Conservation (phyloP, 345 rosid genomes). For the Bruguiera sexangula region DNA sequence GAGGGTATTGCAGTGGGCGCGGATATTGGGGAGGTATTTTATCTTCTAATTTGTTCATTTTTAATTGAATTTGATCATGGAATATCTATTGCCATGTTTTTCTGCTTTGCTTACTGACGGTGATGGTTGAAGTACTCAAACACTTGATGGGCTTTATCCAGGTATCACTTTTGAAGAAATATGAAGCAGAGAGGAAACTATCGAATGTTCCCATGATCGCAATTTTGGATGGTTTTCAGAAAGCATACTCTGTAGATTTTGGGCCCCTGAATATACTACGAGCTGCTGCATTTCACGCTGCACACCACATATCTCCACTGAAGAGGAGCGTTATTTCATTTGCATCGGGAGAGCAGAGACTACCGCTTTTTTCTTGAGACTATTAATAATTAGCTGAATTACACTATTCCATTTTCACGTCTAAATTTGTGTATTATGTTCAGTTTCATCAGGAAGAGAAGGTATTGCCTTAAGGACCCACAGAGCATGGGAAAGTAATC, state of each 20-base stretch:
- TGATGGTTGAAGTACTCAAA: not conserved
- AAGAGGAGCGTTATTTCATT: slow-evolving; percentile 71
- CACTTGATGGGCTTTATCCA: slow-evolving; percentile 18
- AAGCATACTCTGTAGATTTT: slow-evolving; percentile 70
- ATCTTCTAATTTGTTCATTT: slow-evolving; percentile 5
- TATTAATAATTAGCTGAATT: not conserved
- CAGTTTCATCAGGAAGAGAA: not conserved
- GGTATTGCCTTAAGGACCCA: not conserved
- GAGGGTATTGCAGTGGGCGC: slow-evolving; percentile 79
- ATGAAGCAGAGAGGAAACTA: slow-evolving; percentile 80
- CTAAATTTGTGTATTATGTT: not conserved
- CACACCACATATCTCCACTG: slow-evolving; percentile 71
- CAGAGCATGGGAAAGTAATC: no score
- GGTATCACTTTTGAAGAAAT: slow-evolving; percentile 56
- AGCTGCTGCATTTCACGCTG: slow-evolving; percentile 83
- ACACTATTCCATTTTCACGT: not conserved
- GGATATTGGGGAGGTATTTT: slow-evolving; percentile 81
- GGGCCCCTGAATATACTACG: slow-evolving; percentile 77
- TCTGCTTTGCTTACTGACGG: not conserved
- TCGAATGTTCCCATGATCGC: slow-evolving; percentile 84
- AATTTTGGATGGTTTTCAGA: slow-evolving; percentile 82
- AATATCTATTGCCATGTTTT: not conserved
- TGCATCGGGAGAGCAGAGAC: slow-evolving; percentile 72
- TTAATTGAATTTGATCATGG: not conserved
- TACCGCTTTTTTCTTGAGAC: slow-evolving; percentile 45